phyloP scores from a whole-genome alignment of 305 asterid genomes.

The Galium porrigens region DNA sequence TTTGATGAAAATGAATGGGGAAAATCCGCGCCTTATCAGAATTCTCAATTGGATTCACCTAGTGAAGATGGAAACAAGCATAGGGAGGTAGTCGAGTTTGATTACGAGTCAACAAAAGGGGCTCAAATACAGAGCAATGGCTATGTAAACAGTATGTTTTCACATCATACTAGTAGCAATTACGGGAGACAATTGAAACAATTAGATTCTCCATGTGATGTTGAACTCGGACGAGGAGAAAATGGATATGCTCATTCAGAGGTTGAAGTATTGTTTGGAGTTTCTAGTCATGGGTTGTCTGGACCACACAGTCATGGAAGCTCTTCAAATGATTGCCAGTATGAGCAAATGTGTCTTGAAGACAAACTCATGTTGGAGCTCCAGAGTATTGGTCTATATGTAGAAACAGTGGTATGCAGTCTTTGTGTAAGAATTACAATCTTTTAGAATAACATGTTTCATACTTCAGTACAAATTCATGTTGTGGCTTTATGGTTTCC shows the following conservation, averaged over 20 bases:
- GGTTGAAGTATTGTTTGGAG: constrained; percentile 45
- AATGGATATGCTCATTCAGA: constrained; percentile 46
- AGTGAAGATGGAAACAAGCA: constrained; percentile 33
- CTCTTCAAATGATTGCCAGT: constrained; percentile 43
- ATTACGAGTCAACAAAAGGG: constrained; percentile 35
- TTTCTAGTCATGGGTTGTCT: constrained; percentile 37
- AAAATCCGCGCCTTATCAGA: constrained; percentile 21
- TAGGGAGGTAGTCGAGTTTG: constrained; percentile 35
- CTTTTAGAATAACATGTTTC: constrained; percentile 12
- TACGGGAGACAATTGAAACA: constrained; percentile 28
- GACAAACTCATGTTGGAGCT: constrained; percentile 67
- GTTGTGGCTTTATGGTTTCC: not conserved
- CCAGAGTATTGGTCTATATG: constrained; percentile 55
- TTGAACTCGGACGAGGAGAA: constrained; percentile 38
- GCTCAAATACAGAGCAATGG: constrained; percentile 23
- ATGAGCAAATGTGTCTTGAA: constrained; percentile 58
- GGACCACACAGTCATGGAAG: constrained; percentile 28
- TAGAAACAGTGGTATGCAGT: constrained; percentile 75
- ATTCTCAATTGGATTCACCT: constrained; percentile 27
- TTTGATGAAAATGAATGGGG: constrained; percentile 62
- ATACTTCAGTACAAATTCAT: constrained; percentile 13
- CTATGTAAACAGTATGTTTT: constrained; percentile 13
- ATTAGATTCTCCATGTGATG: constrained; percentile 32
- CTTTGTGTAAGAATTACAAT: constrained; percentile 8
- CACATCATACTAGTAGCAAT: constrained; percentile 44